Evolutionary conservation across 495 filamentous ascomycete genomes (phyloP).

Genomic region (Trichoderma gamsii): DNA sequence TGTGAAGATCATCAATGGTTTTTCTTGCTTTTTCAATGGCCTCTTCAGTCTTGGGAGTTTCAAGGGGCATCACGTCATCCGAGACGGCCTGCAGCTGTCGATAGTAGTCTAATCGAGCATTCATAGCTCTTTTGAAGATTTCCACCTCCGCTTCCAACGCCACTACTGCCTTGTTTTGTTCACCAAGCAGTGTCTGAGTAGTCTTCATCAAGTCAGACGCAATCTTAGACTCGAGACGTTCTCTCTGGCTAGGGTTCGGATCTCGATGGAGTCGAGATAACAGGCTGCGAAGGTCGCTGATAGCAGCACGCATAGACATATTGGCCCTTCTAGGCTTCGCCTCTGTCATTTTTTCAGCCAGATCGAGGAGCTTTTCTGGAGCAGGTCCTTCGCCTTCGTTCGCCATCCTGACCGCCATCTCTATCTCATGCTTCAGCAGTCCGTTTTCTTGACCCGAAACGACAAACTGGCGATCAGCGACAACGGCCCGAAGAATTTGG

Average conservation of each 20-base stretch:
- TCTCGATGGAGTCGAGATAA: slow-evolving; percentile 57
- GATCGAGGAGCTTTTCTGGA: slow-evolving; percentile 58
- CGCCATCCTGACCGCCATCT: slow-evolving; percentile 51
- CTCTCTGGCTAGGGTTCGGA: slow-evolving; percentile 55
- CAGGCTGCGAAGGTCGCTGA: slow-evolving; percentile 62
- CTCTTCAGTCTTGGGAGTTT: slow-evolving; percentile 40
- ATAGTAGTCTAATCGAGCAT: slow-evolving; percentile 79
- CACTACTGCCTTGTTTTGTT: slow-evolving; percentile 58
- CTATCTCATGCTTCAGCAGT: slow-evolving; percentile 74
- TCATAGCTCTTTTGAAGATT: slow-evolving; percentile 69
- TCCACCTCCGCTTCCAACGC: slow-evolving; percentile 68
- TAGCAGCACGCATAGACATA: slow-evolving; percentile 61
- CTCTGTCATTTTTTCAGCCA: slow-evolving; percentile 50
- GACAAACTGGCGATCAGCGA: slow-evolving; percentile 71
- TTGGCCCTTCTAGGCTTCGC: slow-evolving; percentile 50
- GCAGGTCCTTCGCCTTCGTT: slow-evolving; percentile 59
- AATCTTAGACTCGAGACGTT: slow-evolving; percentile 57
- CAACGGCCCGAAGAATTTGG: slow-evolving; percentile 62
- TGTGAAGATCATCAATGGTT: slow-evolving; percentile 44
- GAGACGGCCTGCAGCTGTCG: slow-evolving; percentile 83
- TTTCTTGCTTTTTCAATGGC: slow-evolving; percentile 23
- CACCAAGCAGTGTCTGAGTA: slow-evolving; percentile 53
- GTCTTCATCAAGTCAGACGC: slow-evolving; percentile 46
- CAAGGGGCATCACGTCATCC: slow-evolving; percentile 71
- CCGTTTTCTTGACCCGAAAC: slow-evolving; percentile 68